Percentiles rank a stretch among this genome's conserved stretches.
These are phyloP conservation scores for Megacollybia marginata DNA, from an alignment of 768 basidiomycete species.

Conservation along the genomic window DNA sequence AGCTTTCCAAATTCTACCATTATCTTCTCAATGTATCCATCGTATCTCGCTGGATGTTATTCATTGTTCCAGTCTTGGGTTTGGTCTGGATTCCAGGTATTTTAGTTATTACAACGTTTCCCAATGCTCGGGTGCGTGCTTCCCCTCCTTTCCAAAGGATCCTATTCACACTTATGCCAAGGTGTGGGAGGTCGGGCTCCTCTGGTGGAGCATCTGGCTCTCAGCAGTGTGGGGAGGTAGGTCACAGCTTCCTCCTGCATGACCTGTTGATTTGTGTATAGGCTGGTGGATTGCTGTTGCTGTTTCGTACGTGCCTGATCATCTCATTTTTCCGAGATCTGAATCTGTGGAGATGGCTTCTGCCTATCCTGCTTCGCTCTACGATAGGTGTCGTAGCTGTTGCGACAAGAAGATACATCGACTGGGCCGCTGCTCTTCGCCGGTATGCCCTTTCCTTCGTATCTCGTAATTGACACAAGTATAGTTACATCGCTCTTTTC, in stretches of 20 bases:
- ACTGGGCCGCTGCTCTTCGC: slow-evolving; percentile 64
- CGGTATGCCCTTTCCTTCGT: slow-evolving; percentile 30
- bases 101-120: slow-evolving; percentile 43
- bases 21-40: slow-evolving; percentile 73
- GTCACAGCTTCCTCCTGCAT: slow-evolving; percentile 8
- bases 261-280: slow-evolving; percentile 12
- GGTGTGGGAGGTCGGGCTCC: slow-evolving; percentile 52
- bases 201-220: slow-evolving; percentile 87
- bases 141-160: background rate
- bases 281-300: slow-evolving; percentile 80
- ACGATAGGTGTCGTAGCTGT: slow-evolving; percentile 75
- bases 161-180: slow-evolving; percentile 10
- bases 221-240: slow-evolving; percentile 70
- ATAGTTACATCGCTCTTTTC: slow-evolving; percentile 57
- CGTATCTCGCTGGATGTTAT: slow-evolving; percentile 72
- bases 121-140: slow-evolving; percentile 41
- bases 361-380: slow-evolving; percentile 45
- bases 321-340: background rate
- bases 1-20: slow-evolving; percentile 61
- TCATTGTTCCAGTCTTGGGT: slow-evolving; percentile 67
- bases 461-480: background rate
- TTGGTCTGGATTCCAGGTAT: slow-evolving; percentile 73
- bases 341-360: slow-evolving; percentile 29
- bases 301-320: slow-evolving; percentile 41
- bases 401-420: slow-evolving; percentile 65